A percentile compares a stretch with the other conserved stretches of the same genome.
These are phyloP conservation scores for Phytophthora pisi DNA, from an alignment of 352 stramenopile genomes.

Conservation along the genomic window DNA sequence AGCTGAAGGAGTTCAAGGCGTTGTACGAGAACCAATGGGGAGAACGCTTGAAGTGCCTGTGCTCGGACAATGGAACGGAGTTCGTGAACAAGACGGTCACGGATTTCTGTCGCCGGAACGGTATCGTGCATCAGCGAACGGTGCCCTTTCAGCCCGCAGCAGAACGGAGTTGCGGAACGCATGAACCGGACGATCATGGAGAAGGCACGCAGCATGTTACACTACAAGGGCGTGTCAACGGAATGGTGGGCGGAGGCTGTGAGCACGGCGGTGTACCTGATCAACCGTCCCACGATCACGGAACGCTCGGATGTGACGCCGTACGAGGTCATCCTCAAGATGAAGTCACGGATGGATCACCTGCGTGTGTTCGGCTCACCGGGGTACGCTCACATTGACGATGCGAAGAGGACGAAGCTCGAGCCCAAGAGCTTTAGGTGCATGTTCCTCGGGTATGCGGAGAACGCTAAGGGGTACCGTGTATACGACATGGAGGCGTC, in stretches of 20 bases:
- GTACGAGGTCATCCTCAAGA: not conserved
- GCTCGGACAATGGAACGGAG: no score
- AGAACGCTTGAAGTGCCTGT: no score
- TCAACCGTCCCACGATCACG: not conserved
- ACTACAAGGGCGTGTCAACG: not conserved
- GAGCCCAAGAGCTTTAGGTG: not conserved
- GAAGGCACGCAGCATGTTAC: not conserved
- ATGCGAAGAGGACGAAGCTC: not conserved
- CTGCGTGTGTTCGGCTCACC: not conserved
- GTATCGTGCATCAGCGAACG: no score
- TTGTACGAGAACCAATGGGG: no score
- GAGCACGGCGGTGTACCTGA: not conserved
- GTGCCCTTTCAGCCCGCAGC: no score
- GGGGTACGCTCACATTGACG: not conserved
- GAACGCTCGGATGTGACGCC: not conserved
- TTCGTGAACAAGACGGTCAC: no score
- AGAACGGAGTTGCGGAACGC: no score
- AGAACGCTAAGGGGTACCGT: slow-evolving; percentile 24
- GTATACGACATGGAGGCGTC: slow-evolving; percentile 20
- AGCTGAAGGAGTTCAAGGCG: no score
- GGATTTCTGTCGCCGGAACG: no score
- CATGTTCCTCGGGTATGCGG: slow-evolving; percentile 11
- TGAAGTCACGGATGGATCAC: not conserved
- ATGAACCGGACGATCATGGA: no score
- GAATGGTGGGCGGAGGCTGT: not conserved